Evolutionary conservation across 2,329 filamentous ascomycete genomes (phyloP).

Genomic region (Trichoderma semiorbis): DNA sequence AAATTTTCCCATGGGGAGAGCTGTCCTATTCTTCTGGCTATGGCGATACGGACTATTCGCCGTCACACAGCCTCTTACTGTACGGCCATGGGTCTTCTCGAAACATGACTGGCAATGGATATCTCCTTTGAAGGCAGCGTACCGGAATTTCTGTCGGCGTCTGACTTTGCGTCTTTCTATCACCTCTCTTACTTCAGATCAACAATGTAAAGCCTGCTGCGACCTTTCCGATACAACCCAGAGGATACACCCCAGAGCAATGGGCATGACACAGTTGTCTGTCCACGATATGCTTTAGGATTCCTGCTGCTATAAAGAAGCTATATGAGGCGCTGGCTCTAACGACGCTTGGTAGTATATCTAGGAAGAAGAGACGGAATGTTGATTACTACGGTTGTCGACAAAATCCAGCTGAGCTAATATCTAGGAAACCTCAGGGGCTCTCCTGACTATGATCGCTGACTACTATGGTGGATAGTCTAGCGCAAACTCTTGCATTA

Average conservation of each 20-base stretch:
- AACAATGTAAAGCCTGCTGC: background rate
- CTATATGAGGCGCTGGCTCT: background rate
- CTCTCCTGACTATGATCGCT: background rate
- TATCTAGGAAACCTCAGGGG: background rate
- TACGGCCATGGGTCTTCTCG: background rate
- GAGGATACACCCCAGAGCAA: background rate
- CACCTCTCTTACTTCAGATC: background rate
- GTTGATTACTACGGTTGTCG: background rate
- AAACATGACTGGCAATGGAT: background rate
- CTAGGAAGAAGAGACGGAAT: background rate
- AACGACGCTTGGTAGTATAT: background rate
- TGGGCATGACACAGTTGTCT: background rate
- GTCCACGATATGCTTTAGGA: background rate
- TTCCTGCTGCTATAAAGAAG: background rate
- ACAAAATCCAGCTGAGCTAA: background rate
- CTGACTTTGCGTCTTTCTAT: background rate
- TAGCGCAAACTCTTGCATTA: background rate
- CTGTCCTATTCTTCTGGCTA: background rate
- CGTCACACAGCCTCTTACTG: background rate
- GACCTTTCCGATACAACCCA: background rate
- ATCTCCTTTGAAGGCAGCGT: background rate
- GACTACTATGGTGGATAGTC: background rate
- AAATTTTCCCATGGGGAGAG: background rate
- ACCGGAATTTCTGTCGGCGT: background rate
- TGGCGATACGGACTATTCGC: background rate